Evolutionary conservation across 2,329 filamentous ascomycete species (phyloP).

Genomic region (Pseudophaeomoniella oleicola): DNA sequence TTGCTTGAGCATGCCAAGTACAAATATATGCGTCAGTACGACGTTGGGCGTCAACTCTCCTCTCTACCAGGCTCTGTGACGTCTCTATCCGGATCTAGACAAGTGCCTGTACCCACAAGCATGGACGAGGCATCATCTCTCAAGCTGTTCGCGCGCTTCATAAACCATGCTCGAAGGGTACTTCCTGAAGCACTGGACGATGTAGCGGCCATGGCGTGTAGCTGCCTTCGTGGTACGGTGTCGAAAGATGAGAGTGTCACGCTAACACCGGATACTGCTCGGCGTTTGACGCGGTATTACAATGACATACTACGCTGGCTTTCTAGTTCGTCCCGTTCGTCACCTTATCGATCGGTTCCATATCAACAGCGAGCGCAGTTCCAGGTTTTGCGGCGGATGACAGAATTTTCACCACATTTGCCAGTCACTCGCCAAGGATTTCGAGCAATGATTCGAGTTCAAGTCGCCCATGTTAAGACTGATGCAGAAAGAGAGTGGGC

Average conservation of each 20-base stretch:
- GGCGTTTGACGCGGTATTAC: conserved; percentile 25
- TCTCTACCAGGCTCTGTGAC: too few relatives aligned
- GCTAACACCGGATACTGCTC: conserved; percentile 7
- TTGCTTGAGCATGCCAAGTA: too few relatives aligned
- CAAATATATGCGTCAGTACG: too few relatives aligned
- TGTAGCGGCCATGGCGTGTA: conserved; percentile 16
- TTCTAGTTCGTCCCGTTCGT: conserved; percentile 29
- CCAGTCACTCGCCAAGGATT: conserved; percentile 44
- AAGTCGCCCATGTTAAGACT: conserved; percentile 44
- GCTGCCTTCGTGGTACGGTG: neutral
- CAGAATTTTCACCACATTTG: conserved; percentile 35
- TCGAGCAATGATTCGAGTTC: conserved; percentile 38
- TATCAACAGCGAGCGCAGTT: conserved; percentile 45
- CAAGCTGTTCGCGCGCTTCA: conserved; percentile 29
- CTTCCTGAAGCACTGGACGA: conserved; percentile 31
- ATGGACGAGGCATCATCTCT: conserved; percentile 14
- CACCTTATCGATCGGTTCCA: conserved; percentile 33
- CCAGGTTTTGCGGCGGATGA: conserved; percentile 42
- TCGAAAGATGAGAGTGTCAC: neutral
- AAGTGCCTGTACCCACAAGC: too few relatives aligned
- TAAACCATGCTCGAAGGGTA: conserved; percentile 34
- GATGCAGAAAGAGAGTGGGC: conserved; percentile 41
- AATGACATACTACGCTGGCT: conserved; percentile 35
- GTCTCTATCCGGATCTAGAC: too few relatives aligned
- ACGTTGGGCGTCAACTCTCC: too few relatives aligned